Base-by-base conservation (phyloP, 495 filamentous ascomycete species). In the Poronia punctata region DNA sequence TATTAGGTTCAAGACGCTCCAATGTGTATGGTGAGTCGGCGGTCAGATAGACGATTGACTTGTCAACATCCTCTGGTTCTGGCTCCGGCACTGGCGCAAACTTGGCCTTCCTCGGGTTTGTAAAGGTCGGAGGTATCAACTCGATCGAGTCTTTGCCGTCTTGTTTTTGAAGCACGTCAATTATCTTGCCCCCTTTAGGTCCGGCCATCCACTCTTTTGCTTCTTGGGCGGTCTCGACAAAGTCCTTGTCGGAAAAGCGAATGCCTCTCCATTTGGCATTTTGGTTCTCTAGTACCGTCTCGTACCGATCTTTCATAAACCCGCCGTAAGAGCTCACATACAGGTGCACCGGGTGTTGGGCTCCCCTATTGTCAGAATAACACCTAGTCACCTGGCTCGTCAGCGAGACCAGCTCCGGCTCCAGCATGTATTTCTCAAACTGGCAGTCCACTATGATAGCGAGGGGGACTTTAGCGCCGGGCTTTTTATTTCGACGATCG, bases 361-460 rank as follows among this genome's bases (percentile, higher is more conserved):
- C 68, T 32, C 72, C 75, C 28, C 70, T 75, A 57, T 95, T 95
- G 50, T 93, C 83, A 3, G 89, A 88, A 66, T 99, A 97, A 48
- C 74, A 79, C 15, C 93, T 71, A 2, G 86, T 92, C 39, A 99
- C 61, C 61, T 99, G 92, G 18, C 74, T 73, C 2, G 72, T 77
- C 7, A 98, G 72, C 3, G 88, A 95, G 6, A 84, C 79, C 12
- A 86, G 67, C 55, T 99, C 93, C 38, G 82, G 78, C 0, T 84
- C 78, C 19, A 65, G 68, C 92, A 99, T 99, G 52, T 90, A 67
- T 8, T 84, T 74, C 48, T 99, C 87, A 48, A 90, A 99, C 45
- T 84, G 79, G 59, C 93, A 97, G 59, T 99, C 92, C 48, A 99
- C 61, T 25, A 99, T 65, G 48, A 97, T 53, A 0, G 86, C 74